Base-by-base conservation (phyloP, 805 yeast genomes). In the Candida ascalaphidarum region DNA sequence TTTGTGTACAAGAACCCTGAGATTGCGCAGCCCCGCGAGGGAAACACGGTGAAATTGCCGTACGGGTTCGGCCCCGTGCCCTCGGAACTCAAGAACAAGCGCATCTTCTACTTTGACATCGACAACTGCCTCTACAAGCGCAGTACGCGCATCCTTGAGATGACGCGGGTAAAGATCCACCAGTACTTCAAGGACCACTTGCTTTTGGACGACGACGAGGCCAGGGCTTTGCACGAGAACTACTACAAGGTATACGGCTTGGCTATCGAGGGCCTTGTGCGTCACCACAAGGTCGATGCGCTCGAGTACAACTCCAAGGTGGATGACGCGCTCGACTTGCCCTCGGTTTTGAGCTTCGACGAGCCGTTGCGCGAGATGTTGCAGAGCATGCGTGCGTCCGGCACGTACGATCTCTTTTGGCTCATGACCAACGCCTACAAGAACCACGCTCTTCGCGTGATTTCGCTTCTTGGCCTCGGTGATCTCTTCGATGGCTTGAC, bases 401-500 rank as follows among this genome's bases (percentile, higher is more conserved):
- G 55, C n/a, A 71, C 74, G 37, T 74, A 79, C 32, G 79, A 77
- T 43, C 67, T 77, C 45, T 59, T 89, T 37, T 89, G 98, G 98
- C 67, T 92, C 24, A 81, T 85, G 46, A 89, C 98, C 4, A 89
- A 89, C 51, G 97, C 98, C 2, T 89, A 89, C 58, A 77, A 79
- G 48, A 85, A 75, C 45, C 98, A 89, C 55, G 98, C 89, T 0
- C 44, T 77, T 25, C 66, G 96, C 27, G 94, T 85, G 17, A 66
- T 86, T 12, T 68, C 76, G 23, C 62, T 89, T 26, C 61, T 89
- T 27, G 96, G 96, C 2, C 52, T 89, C 17, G 96, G 89, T n/a
- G 96, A 88, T 50, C 49, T 85, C 30, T 88, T 92, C 49, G 97
- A 89, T 40, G 98, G 98, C 0, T 68, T 92, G 40, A 85, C 96